Evolutionary conservation across 2,329 filamentous ascomycete species (phyloP).

Genomic region (Colletotrichum endophyticum): DNA sequence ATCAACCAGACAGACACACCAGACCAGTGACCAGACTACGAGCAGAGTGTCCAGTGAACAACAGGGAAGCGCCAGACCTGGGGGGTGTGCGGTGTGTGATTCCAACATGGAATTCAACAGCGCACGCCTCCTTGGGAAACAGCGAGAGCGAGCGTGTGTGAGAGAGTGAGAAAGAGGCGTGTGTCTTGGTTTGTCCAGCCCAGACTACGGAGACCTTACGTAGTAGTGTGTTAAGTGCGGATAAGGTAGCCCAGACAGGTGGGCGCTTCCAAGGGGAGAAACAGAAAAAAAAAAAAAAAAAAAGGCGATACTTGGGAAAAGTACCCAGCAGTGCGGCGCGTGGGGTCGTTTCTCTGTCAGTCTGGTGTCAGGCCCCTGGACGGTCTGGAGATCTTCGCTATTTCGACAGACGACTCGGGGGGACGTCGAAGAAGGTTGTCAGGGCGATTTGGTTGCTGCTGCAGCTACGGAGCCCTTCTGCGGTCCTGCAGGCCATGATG

Average conservation of each 20-base stretch:
- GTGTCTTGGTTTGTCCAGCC: background rate
- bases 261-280: background rate
- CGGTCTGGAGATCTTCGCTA: background rate
- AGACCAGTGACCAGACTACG: background rate
- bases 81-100: background rate
- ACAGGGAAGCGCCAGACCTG: conserved; percentile 14
- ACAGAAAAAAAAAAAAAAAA: background rate
- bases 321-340: background rate
- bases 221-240: conserved; percentile 12
- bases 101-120: background rate
- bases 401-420: background rate
- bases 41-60: background rate
- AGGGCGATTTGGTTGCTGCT: conserved; percentile 34
- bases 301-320: background rate
- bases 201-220: conserved; percentile 16
- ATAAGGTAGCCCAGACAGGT: conserved; percentile 6
- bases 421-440: conserved; percentile 30
- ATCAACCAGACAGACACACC: background rate
- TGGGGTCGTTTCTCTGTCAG: background rate
- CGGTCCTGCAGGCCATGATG: background rate
- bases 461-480: conserved; percentile 8
- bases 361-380: background rate
- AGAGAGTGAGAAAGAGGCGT: background rate
- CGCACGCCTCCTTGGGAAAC: background rate
- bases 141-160: background rate